A percentile compares a stretch with the other conserved stretches of the same genome.
Conservation (phyloP, 164 flowering plant species). For the Warburgia ugandensis region DNA sequence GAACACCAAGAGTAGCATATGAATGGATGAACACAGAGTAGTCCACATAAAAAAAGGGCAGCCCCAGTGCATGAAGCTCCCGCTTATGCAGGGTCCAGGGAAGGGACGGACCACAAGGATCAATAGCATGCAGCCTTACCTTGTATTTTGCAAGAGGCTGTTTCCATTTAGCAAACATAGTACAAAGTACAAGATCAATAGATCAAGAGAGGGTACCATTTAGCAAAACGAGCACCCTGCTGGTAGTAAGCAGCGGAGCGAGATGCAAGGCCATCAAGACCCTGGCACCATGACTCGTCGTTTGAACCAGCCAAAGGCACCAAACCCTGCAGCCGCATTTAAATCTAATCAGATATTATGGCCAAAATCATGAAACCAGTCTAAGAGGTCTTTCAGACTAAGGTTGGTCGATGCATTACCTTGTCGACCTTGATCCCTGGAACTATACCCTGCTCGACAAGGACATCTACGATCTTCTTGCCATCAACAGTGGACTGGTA, state of each 20-base stretch:
- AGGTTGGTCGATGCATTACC: constrained; percentile 28
- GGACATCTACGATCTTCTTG: constrained; percentile 73
- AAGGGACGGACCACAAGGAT: too few species aligned
- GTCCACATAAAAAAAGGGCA: too few species aligned
- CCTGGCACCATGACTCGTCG: constrained; percentile 95
- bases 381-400: too few species aligned
- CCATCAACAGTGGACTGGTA: constrained; percentile 81
- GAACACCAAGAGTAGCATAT: too few species aligned
- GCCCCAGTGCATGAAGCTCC: too few species aligned
- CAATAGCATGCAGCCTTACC: too few species aligned
- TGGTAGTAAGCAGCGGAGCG: constrained; percentile 89
- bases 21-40: too few species aligned
- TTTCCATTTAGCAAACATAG: neutral
- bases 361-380: neutral
- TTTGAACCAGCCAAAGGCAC: constrained; percentile 83
- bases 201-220: constrained; percentile 43
- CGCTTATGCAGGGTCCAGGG: too few species aligned
- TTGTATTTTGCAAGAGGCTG: neutral
- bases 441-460: constrained; percentile 60
- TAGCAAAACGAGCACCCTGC: constrained; percentile 90
- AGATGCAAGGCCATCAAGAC: constrained; percentile 88
- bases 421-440: constrained; percentile 96
- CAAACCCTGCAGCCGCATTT: constrained; percentile 56
- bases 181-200: too few species aligned
- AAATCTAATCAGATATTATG: neutral